Evolutionary conservation across 345 rosid species (phyloP), one percentile per base, ranked within the genome.

Genomic region (Physaria fendleri): DNA sequence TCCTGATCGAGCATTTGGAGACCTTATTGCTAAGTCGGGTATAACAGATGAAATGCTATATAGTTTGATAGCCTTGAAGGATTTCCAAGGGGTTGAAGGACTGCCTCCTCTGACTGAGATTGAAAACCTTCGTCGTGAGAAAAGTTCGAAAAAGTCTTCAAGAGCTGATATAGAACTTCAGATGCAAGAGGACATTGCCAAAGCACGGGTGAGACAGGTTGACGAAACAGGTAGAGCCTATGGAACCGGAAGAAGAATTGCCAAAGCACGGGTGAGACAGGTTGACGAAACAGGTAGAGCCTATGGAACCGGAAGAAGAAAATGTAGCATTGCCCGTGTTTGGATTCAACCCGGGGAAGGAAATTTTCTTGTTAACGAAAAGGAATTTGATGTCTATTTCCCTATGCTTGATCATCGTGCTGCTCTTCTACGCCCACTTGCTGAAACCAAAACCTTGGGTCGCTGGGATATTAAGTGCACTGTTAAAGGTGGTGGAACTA

Each of bases 341-440:
- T 93, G 97, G 99, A 70, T 89, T 70, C 78, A 77, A 23, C 95
- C 99, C 18, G 97, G 99, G 10, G 74, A 78, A n/a, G 95, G 99
- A 2, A 85, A 82, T 24, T 89, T 93, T 56, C 1, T 64, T 2
- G 74, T 93, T 49, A 93, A 93, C 48, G 97, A 89, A 16, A 87
- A 93, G 64, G 73, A 85, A 33, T 74, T 93, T 41, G 97, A 93
- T 78, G 93, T 78, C 41, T 92, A 83, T 59, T 92, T 92, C 68
- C 97, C 97, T 17, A 75, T 88, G 93, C 95, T 88, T 61, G 98
- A 92, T 68, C 90, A 92, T 17, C 89, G 95, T 8, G 97, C 95
- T 63, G 79, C 98, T 21, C 90, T 92, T 70, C 81, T 88, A n/a
- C 85, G 95, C 30, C 98, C 98, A 25, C 85, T 92, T 69, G 70